Conservation (phyloP, 768 basidiomycete genomes). For the Cyclocybe cylindracea region DNA sequence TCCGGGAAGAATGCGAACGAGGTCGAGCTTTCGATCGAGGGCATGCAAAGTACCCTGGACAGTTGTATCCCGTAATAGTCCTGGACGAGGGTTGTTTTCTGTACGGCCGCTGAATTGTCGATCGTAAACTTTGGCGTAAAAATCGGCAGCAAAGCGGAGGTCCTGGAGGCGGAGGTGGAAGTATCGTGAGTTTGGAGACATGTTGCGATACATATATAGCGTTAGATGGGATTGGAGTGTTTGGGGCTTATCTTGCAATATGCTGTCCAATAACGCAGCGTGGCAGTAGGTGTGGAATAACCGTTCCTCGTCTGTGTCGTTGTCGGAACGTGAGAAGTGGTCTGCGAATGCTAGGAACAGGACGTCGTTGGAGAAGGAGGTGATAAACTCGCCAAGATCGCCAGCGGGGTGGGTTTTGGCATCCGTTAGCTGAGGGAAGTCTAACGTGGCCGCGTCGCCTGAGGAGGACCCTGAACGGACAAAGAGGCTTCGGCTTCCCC, state of each 20-base stretch:
- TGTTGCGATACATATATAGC: slow-evolving; percentile 66
- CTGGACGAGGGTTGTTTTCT: slow-evolving; percentile 64
- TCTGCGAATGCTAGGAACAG: slow-evolving; percentile 82
- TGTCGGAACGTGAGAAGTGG: slow-evolving; percentile 62
- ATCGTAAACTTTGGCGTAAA: slow-evolving; percentile 75
- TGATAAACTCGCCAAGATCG: slow-evolving; percentile 83
- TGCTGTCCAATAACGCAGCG: slow-evolving; percentile 79
- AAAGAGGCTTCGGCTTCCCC: slow-evolving; percentile 89
- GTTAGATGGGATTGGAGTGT: slow-evolving; percentile 75
- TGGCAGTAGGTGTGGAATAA: slow-evolving; percentile 74
- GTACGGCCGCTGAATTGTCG: slow-evolving; percentile 71
- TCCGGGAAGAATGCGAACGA: slow-evolving; percentile 35
- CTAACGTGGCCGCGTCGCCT: slow-evolving; percentile 82
- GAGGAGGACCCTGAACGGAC: slow-evolving; percentile 84
- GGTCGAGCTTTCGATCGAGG: slow-evolving; percentile 58
- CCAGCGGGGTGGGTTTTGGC: slow-evolving; percentile 66
- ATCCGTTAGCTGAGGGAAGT: slow-evolving; percentile 77
- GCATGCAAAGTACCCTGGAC: slow-evolving; percentile 65
- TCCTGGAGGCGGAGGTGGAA: slow-evolving; percentile 75
- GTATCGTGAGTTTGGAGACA: slow-evolving; percentile 56
- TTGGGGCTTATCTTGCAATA: slow-evolving; percentile 87
- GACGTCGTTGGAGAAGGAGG: slow-evolving; percentile 82
- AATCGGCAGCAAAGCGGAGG: slow-evolving; percentile 72
- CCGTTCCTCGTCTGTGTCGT: slow-evolving; percentile 57
- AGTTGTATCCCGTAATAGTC: slow-evolving; percentile 73